These are phyloP conservation scores for Candida vaughaniae DNA, from an alignment of 805 yeast genomes.

Conservation along the genomic window DNA sequence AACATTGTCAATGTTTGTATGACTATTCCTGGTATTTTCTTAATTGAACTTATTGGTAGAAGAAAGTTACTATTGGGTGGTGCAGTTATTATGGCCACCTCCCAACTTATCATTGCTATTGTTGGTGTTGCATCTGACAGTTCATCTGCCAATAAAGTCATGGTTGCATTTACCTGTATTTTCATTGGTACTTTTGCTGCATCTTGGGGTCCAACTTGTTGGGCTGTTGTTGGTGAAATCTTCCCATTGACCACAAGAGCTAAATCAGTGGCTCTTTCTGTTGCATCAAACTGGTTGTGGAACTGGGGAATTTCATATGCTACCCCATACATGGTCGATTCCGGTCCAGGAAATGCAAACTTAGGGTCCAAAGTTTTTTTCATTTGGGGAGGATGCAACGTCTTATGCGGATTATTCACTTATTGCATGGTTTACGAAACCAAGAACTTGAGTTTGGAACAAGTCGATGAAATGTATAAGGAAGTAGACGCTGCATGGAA, in stretches of 20 bases:
- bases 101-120: conserved; percentile 62
- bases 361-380: conserved; percentile 42
- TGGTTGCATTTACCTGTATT: conserved; percentile 38
- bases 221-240: conserved; percentile 39
- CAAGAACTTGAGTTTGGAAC: conserved; percentile 42
- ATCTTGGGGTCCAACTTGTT: conserved; percentile 42
- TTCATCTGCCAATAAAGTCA: conserved; percentile 27
- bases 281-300: conserved; percentile 43
- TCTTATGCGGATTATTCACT: conserved; percentile 31
- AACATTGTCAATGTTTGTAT: conserved; percentile 77
- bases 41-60: conserved; percentile 80
- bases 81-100: conserved; percentile 63
- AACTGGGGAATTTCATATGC: conserved; percentile 42
- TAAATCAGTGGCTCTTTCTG: conserved; percentile 36
- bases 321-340: conserved; percentile 41
- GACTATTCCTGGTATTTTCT: conserved; percentile 77
- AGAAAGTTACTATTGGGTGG: conserved; percentile 68
- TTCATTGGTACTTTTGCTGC: conserved; percentile 42
- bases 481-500: conserved; percentile 32
- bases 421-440: conserved; percentile 38
- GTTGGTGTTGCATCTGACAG: conserved; percentile 36
- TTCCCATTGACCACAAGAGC: conserved; percentile 39
- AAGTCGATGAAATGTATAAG: conserved; percentile 40
- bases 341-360: conserved; percentile 38
- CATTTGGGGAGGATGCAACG: conserved; percentile 43